Base-by-base conservation (phyloP, 352 stramenopile genomes). In the Pythium myriotylum region DNA sequence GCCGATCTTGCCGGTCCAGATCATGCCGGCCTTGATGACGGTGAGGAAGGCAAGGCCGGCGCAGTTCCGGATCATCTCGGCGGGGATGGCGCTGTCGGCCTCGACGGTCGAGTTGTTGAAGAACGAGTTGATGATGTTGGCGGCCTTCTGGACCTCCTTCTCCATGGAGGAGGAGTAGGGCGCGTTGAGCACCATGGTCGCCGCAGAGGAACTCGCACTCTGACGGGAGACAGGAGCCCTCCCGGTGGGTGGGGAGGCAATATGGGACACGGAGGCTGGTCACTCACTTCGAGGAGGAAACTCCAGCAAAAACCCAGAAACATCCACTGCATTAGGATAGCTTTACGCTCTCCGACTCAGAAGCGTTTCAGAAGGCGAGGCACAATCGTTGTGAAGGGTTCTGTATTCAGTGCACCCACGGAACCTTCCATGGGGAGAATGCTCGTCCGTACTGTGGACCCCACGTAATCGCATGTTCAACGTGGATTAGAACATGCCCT, bases 141-240 rank as follows among this genome's bases (percentile, higher is more conserved):
- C 74, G 26, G 83, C 84, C 65, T 95, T 95, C 48, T 72, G 60
- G 49, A 94, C 62, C 72, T 95, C 86, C 73, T 94, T 94, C 62
- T 92, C 84, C 86, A 95, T 95, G 14, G 76, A 88, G 33, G 86
- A 94, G 72, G 84, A 77, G 63, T 92, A 94, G 40, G 86, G 86
- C 72, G 88, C 83, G 76, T 95, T 89, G 46, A 95, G 73, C 65
- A 81, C 79, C 86, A 95, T 95, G 55, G 39, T 41, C 43, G 5
- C 35, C 22, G 41, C 35, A 10, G 41, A 4, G 22, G 10, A 35
- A n/a, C n/a, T 39, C 12, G 19, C 23, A 19, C 16, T 47, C 10
- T 56, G 13, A 29, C n/a, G n/a, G 4, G 10, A 20, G n/a, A 19
- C 13, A 27, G 47, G 27, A 26, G 29, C n/a, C n/a, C n/a, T 27